Evolutionary conservation across 2,329 filamentous ascomycete genomes (phyloP).

Genomic region (Epichloe sylvatica): DNA sequence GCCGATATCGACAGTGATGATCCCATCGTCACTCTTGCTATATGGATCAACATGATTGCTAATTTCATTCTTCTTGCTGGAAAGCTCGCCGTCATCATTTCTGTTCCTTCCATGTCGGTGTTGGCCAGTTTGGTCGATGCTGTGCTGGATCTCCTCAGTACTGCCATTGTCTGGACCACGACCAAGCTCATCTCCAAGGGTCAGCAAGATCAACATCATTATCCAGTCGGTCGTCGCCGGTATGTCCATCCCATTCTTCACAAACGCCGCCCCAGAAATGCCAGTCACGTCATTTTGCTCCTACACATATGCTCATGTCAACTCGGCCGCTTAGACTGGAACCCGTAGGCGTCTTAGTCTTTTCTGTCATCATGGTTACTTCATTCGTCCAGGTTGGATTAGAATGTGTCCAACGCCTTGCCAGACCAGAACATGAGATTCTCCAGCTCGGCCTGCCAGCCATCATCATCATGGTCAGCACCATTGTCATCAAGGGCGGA

Average conservation of each 20-base stretch:
- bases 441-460: conserved; percentile 62
- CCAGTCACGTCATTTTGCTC: not conserved
- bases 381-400: conserved; percentile 68
- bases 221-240: conserved; percentile 61
- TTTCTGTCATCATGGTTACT: conserved; percentile 76
- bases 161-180: conserved; percentile 67
- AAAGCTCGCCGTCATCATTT: conserved; percentile 63
- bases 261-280: no score
- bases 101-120: conserved; percentile 70
- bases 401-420: conserved; percentile 52
- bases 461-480: conserved; percentile 66
- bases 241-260: conserved; percentile 12
- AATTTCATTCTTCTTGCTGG: conserved; percentile 62
- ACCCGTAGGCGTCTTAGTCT: conserved; percentile 67
- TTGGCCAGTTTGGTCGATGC: conserved; percentile 69
- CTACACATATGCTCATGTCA: not conserved
- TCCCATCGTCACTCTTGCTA: conserved; percentile 69
- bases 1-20: conserved; percentile 58
- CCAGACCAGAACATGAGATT: conserved; percentile 46
- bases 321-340: conserved; percentile 41
- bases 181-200: conserved; percentile 53
- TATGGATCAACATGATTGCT: conserved; percentile 71
- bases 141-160: conserved; percentile 66
- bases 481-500: conserved; percentile 65
- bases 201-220: conserved; percentile 58